These are phyloP conservation scores for Candida andamanensis DNA, from an alignment of 805 yeast genomes.

Conservation along the genomic window DNA sequence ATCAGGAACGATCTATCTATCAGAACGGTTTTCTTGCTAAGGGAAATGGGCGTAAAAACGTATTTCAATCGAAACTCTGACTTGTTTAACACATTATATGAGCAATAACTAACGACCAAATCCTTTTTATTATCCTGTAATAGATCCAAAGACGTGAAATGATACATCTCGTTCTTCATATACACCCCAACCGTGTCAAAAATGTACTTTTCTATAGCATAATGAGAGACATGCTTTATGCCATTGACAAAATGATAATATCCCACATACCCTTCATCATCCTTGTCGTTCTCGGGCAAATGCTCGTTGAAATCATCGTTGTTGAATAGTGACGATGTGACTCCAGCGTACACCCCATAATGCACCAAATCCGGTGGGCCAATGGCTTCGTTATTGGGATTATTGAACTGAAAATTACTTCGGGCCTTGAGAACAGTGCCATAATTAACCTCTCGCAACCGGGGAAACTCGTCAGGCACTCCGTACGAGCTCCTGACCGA, in stretches of 20 bases:
- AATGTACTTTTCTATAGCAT: constrained; percentile 26
- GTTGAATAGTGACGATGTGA: constrained; percentile 21
- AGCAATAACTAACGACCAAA: constrained; percentile 50
- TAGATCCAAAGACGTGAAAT: constrained; percentile 7
- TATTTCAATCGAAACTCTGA: constrained; percentile 71
- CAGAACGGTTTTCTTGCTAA: constrained; percentile 11
- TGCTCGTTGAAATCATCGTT: constrained; percentile 23
- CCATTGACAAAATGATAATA: constrained; percentile 38
- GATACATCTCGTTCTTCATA: constrained; percentile 12
- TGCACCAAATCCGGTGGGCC: constrained; percentile 40
- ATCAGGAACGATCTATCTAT: constrained; percentile 32
- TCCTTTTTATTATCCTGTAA: constrained; percentile 13
- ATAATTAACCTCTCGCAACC: constrained; percentile 9
- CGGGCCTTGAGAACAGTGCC: constrained; percentile 8
- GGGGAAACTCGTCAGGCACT: constrained; percentile 7
- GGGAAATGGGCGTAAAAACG: constrained; percentile 24
- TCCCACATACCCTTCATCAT: constrained; percentile 38
- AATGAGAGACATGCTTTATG: constrained; percentile 14
- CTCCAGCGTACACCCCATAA: constrained; percentile 32
- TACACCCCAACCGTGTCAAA: constrained; percentile 23
- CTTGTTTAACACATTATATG: constrained; percentile 67
- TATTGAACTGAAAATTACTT: constrained; percentile 5
- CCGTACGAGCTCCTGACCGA: constrained; percentile 1
- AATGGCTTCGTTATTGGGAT: constrained; percentile 1
- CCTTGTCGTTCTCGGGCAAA: constrained; percentile 10